Evolutionary conservation across 129 eudicot genomes (phyloP).

Genomic region (Flaveria bidentis): DNA sequence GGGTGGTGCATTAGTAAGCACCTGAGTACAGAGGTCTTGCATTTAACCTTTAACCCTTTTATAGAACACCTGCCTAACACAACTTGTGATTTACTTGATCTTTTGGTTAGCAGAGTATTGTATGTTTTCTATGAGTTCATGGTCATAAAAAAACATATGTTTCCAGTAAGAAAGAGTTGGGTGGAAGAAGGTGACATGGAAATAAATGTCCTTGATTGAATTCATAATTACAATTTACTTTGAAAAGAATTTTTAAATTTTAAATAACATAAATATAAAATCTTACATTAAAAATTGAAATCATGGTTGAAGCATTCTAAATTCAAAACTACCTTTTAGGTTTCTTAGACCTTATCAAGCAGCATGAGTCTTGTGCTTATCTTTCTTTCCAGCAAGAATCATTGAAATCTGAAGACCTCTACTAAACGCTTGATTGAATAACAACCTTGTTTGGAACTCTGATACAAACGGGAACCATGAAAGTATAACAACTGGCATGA

Average conservation of each 20-base stretch:
- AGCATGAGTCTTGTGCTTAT: conserved; percentile 38
- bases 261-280: background rate
- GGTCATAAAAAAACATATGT: background rate
- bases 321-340: conserved; percentile 26
- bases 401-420: conserved; percentile 96
- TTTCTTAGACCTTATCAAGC: conserved; percentile 19
- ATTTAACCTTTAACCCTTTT: no score
- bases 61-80: background rate
- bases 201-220: background rate
- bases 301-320: conserved; percentile 20
- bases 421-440: conserved; percentile 96
- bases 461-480: conserved; percentile 98
- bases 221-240: conserved; percentile 31
- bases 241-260: conserved; percentile 10
- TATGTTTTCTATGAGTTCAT: no score
- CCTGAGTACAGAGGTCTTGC: background rate
- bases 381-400: conserved; percentile 91
- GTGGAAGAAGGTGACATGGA: background rate
- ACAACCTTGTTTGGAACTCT: conserved; percentile 80
- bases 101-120: no score
- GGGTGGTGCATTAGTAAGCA: background rate
- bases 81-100: background rate
- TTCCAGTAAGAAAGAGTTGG: background rate
- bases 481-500: conserved; percentile 72
- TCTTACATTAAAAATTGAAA: background rate